Conservation (phyloP, 805 yeast genomes). For the Debaryomyces hansenii region DNA sequence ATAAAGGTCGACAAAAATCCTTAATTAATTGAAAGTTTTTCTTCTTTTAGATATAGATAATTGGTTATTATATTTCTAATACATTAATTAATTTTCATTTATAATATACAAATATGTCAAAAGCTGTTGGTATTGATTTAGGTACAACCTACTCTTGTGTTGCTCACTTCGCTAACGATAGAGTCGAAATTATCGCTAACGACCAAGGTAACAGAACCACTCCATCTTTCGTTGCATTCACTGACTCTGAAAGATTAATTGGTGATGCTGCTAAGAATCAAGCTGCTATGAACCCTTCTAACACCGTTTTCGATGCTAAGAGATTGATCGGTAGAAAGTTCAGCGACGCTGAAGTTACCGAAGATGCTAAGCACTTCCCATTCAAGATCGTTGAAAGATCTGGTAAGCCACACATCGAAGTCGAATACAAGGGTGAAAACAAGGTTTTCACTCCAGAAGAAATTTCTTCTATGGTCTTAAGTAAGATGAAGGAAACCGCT, state of each 20-base stretch:
- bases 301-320: slow-evolving; percentile 90
- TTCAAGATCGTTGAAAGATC: slow-evolving; percentile 72
- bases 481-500: slow-evolving; percentile 89
- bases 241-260: slow-evolving; percentile 87
- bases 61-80: neutral
- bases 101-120: slow-evolving; percentile 36
- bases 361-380: slow-evolving; percentile 64
- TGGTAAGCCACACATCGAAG: slow-evolving; percentile 80
- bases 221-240: slow-evolving; percentile 94
- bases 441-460: slow-evolving; percentile 93
- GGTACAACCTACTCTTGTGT: slow-evolving; percentile 95
- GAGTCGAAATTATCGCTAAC: slow-evolving; percentile 94
- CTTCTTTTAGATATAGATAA: neutral
- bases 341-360: slow-evolving; percentile 74
- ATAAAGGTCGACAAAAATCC: slow-evolving; percentile 1
- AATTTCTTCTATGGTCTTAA: slow-evolving; percentile 87
- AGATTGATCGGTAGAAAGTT: slow-evolving; percentile 92
- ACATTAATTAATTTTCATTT: neutral
- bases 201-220: slow-evolving; percentile 99
- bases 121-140: slow-evolving; percentile 87
- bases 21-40: neutral
- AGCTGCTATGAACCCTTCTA: slow-evolving; percentile 89
- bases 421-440: slow-evolving; percentile 79
- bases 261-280: slow-evolving; percentile 98
- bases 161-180: slow-evolving; percentile 88